Percentiles rank a stretch among this genome's conserved stretches.
phyloP scores from a whole-genome alignment of 164 flowering plant genomes.

The Piper longum region DNA sequence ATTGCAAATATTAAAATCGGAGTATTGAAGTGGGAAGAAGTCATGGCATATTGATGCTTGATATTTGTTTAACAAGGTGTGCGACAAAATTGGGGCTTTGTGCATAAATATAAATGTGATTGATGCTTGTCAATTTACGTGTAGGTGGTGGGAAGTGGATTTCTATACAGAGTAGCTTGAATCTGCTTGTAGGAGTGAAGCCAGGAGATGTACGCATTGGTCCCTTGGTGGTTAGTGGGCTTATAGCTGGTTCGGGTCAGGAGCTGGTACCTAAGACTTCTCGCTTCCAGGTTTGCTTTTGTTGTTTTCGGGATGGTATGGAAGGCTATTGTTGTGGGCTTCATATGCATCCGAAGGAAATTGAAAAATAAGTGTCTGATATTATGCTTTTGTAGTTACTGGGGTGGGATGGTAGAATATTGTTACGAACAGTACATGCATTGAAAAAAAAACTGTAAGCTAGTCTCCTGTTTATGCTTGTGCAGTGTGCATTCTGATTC shows the following conservation, averaged over 20 bases:
- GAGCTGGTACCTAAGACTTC: slow-evolving; percentile 29
- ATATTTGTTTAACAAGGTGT: background rate
- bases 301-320: background rate
- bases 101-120: background rate
- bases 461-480: too few species aligned
- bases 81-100: background rate
- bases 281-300: slow-evolving; percentile 41
- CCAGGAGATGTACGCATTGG: slow-evolving; percentile 59
- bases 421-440: background rate
- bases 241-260: slow-evolving; percentile 31
- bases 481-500: too few species aligned
- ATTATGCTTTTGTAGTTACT: background rate
- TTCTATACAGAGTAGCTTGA: slow-evolving; percentile 31
- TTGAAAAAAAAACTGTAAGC: too few species aligned
- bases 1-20: background rate
- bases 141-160: slow-evolving; percentile 52
- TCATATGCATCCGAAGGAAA: background rate
- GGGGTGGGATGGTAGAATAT: background rate
- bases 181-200: slow-evolving; percentile 44
- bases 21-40: background rate
- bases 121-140: slow-evolving; percentile 5
- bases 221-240: slow-evolving; percentile 46
- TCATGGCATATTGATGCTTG: background rate
- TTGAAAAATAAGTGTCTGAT: background rate
- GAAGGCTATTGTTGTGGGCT: background rate